Evolutionary conservation across 192 early-diverging fungal genomes (phyloP).

Genomic region (Hyaloraphidium curvatum): DNA sequence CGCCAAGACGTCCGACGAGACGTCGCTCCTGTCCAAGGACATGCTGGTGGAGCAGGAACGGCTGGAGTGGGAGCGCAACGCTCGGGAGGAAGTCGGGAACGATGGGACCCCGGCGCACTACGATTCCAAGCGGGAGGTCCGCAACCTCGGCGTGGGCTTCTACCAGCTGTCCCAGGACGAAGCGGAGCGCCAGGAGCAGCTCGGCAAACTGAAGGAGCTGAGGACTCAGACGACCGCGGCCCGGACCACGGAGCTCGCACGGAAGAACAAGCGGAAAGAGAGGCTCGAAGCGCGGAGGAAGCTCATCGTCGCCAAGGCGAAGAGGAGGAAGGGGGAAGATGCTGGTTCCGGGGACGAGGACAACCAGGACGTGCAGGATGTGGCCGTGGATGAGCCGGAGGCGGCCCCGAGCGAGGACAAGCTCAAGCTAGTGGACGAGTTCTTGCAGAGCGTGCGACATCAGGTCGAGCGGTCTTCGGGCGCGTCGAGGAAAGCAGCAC

Average conservation of each 20-base stretch:
- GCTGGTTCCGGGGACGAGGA: too few species aligned
- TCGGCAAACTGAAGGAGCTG: constrained; percentile 33
- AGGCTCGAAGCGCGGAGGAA: constrained; percentile 22
- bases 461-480: too few species aligned
- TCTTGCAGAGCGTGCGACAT: too few species aligned
- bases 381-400: too few species aligned
- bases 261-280: constrained; percentile 15
- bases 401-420: too few species aligned
- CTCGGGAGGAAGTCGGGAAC: constrained; percentile 3
- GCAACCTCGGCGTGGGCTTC: constrained; percentile 46
- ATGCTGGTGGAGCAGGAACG: constrained; percentile 15
- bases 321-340: constrained; percentile 1
- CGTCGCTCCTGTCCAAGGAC: constrained; percentile 13
- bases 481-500: too few species aligned
- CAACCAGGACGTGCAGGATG: too few species aligned
- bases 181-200: constrained; percentile 32
- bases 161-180: constrained; percentile 49
- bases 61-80: constrained; percentile 15
- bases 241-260: constrained; percentile 5
- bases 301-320: constrained; percentile 21
- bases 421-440: too few species aligned
- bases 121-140: constrained; percentile 27
- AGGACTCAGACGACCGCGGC: constrained; percentile 26
- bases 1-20: neutral
- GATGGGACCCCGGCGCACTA: constrained; percentile 13